Percentiles rank a stretch among this genome's conserved stretches.
phyloP scores from a whole-genome alignment of 192 early-diverging fungal species.

The Paraglomus brasilianum region DNA sequence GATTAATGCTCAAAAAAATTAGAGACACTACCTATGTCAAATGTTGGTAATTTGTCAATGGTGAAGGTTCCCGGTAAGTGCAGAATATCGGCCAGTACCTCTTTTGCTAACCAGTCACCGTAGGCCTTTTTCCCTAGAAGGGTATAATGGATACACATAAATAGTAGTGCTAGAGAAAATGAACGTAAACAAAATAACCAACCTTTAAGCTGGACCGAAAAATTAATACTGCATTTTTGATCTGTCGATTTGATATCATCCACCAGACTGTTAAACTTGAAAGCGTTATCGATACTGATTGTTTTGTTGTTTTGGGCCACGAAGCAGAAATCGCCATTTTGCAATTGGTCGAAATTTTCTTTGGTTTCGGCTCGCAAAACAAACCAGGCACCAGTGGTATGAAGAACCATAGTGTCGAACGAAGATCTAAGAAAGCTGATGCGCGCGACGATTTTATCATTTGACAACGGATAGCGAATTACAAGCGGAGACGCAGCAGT shows the following conservation, averaged over 20 bases:
- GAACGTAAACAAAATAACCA: too few relatives aligned
- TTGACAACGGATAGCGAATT: background rate
- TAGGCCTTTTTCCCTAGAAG: slow-evolving; percentile 9
- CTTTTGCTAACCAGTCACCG: slow-evolving; percentile 17
- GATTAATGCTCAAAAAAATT: too few relatives aligned
- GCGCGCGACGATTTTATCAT: background rate
- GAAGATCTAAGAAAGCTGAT: too few relatives aligned
- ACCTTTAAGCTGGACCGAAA: background rate
- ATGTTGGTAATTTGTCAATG: background rate
- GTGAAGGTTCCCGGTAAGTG: background rate
- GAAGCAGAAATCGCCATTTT: too few relatives aligned
- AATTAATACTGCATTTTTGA: background rate
- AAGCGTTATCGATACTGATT: too few relatives aligned
- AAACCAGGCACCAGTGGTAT: too few relatives aligned
- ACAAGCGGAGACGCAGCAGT: too few relatives aligned
- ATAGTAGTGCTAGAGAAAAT: too few relatives aligned
- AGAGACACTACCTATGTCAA: background rate
- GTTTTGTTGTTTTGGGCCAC: too few relatives aligned
- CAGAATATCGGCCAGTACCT: slow-evolving; percentile 24
- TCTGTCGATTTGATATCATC: background rate
- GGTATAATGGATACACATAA: too few relatives aligned
- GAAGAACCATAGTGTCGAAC: too few relatives aligned
- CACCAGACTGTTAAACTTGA: background rate
- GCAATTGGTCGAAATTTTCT: background rate
- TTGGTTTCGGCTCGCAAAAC: background rate